Base-by-base conservation (phyloP, 2,329 filamentous ascomycete genomes). In the Coniochaeta hoffmannii region DNA sequence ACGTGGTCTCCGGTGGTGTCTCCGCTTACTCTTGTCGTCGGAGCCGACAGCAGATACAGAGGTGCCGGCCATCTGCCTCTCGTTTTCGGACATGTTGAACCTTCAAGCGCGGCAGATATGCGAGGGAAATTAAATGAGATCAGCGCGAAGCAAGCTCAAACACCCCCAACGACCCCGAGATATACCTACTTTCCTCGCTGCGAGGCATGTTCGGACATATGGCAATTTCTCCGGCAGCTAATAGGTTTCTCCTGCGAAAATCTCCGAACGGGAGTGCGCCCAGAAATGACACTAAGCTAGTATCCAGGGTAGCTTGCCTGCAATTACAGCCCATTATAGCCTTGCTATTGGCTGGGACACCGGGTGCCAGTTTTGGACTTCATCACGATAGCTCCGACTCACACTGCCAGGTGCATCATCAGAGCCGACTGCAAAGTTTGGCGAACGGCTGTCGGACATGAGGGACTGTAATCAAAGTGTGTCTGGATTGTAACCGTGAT, bases 1-100 rank as follows among this genome's bases (percentile, higher is more conserved):
- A 4, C 58, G 62, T 24, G 41, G 41, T 3, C 24, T 10, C 8
- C 41, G 41, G 41, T 46, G 41, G n/a, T 46, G 41, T 28, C 9
- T 46, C 24, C 22, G n/a, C 3, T 22, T 41, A 11, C 17, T 22
- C 36, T 10, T n/a, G 17, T 8, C 24, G 22, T 28, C 24, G 22
- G 3, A 19, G 19, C 41, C 41, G 41, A 28, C 24, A 26, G 41
- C 9, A 46, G 36, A 22, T 19, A 19, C 36, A 7, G 17, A 19
- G 36, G 36, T 2, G 17, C 17, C 10, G 36, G 36, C 17, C 19
- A 9, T 2, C 19, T 19, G 36, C 11, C 7, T 22, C 4, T n/a
- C 17, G n/a, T 41, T 12, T 22, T 12, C 36, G 17, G 22, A 9
- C 36, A 41, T 41, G 17, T 41, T n/a, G n/a, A n/a, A n/a, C n/a